phyloP scores from a whole-genome alignment of 2,329 filamentous ascomycete species.

The Elsinoe perseae region DNA sequence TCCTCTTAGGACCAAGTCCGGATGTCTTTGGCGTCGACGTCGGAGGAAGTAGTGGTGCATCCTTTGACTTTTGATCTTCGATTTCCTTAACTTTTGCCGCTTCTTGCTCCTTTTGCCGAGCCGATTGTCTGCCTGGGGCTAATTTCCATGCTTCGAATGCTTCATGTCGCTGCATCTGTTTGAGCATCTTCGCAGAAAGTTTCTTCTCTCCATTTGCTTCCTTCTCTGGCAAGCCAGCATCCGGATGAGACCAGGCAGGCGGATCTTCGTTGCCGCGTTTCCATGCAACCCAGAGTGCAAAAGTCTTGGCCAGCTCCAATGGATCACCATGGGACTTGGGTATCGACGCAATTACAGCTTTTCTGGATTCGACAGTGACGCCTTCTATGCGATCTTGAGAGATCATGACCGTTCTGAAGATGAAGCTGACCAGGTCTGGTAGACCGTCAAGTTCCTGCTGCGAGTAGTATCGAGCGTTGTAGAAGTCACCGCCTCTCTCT shows the following conservation, averaged over 20 bases:
- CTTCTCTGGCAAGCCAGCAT: conserved; percentile 44
- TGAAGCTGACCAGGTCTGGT: conserved; percentile 51
- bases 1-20: conserved; percentile 51
- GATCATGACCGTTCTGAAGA: conserved; percentile 56
- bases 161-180: conserved; percentile 49
- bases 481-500: conserved; percentile 45
- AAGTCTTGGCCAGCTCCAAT: conserved; percentile 50
- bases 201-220: conserved; percentile 47
- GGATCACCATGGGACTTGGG: conserved; percentile 56
- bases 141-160: conserved; percentile 37
- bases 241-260: conserved; percentile 54
- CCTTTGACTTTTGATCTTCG: not conserved
- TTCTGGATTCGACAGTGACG: conserved; percentile 50
- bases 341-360: conserved; percentile 55
- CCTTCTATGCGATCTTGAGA: conserved; percentile 54
- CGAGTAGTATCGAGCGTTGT: conserved; percentile 55
- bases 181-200: conserved; percentile 47
- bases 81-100: conserved; percentile 17
- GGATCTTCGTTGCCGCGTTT: conserved; percentile 57
- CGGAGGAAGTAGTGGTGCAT: conserved; percentile 28
- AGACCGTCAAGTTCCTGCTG: conserved; percentile 55
- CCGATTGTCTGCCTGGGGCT: conserved; percentile 39
- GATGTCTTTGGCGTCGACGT: conserved; percentile 48
- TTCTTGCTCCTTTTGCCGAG: conserved; percentile 30
- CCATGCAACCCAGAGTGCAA: conserved; percentile 60